Evolutionary conservation across 257 asterid species (phyloP), one percentile per base, ranked within the genome.

Genomic region (Jaltomata sinuosa): DNA sequence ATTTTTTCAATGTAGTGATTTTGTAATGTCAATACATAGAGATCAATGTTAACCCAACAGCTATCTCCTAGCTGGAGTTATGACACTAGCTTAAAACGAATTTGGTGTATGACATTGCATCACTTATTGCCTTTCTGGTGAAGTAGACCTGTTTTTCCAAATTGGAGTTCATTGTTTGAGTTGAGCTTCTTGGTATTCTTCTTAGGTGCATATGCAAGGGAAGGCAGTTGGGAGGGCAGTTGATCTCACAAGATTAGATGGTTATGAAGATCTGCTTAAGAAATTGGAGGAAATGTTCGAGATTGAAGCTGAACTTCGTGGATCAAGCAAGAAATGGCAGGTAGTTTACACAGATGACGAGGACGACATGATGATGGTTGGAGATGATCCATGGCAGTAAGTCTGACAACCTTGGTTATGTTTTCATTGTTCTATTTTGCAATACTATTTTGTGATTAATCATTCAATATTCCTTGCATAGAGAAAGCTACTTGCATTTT

Each of bases 361-460:
- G 89, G 97, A 94, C 72, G 99, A 97, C 92, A 94, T 91, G 93
- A 97, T 97, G 99, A 94, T 93, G 99, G 99, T 96, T 83, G 99
- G 99, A 83, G 99, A 96, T 82, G 99, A 96, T 84, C 99, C 99
- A 31, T 96, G 99, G 99, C 99, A 92, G 99, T 96, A 85, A 94
- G 97, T 94, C 87, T 29, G 76, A 55, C 42, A 12, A 47, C 62
- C 45, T 79, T 34, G 64, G 42, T 59, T 68, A 4, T 57, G 31
- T 55, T 80, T 31, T 86, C 42, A 45, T 42, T 11, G 34, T 22
- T 83, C 72, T 55, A 55, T 34, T 61, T 64, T 3, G 53, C 49
- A 32, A 40, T 76, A 52, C 19, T 49, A 42, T 54, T 32, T 57
- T 81, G 54, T 83, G n/a, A 40, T 34, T 74, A 27, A 76, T 3